Evolutionary conservation across 768 basidiomycete genomes (phyloP), one percentile per base, ranked within the genome.

Genomic region (Paxillus involutus): DNA sequence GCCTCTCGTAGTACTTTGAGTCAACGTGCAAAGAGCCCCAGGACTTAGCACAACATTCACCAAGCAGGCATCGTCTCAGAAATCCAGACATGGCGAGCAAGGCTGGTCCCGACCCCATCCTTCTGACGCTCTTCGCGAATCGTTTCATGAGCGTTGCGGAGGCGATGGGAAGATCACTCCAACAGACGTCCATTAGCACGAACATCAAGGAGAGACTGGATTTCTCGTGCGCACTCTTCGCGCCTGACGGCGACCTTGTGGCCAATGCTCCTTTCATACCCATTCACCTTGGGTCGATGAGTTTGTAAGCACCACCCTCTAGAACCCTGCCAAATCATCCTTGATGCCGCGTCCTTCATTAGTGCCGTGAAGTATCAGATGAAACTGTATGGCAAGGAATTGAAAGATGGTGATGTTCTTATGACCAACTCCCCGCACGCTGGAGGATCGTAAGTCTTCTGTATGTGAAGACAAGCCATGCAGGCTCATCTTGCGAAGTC

Each of bases 61-160:
- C 8, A 14, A 33, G 6, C 29, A 45, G 41, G 13, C 8, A n/a
- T 44, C 41, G 17, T 14, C 37, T 12, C 19, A 6, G 33, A 4
- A 13, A 11, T n/a, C 45, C 44, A 51, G 30, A 17, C 52, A 67
- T 67, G 66, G 44, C 46, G 32, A 59, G 5, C 44, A 59, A 61
- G 44, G 49, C 51, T 39, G 80, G 78, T 16, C 86, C 91, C 11
- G 94, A 96, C 67, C 90, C 92, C 0, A 91, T 95, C 59, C 75
- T 94, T 30, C 77, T 97, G 44, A 92, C 93, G 1, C 82, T 98
- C 48, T 98, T 97, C 63, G 91, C 93, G 11, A 95, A 97, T 64
- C 89, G 95, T 42, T 95, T 98, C 75, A 98, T 98, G 95, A 91
- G 91, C 62, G 91, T 98, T 17, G 94, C 94, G 9, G 94, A 96